Evolutionary conservation across 2,329 filamentous ascomycete species (phyloP).

Genomic region (Colletotrichum sp.): DNA sequence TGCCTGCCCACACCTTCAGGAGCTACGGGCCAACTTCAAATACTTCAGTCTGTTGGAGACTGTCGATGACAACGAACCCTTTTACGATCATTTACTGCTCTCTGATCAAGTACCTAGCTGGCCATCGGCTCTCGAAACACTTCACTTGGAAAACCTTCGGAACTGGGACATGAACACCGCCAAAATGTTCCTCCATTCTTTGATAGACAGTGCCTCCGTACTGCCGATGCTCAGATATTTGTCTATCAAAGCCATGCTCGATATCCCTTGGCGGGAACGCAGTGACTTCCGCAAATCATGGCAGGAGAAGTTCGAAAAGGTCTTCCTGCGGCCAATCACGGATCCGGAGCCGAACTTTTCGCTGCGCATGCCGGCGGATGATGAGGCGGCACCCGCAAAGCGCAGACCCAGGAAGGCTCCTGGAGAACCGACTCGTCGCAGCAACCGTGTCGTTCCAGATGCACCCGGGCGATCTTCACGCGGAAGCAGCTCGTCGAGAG

Average conservation of each 20-base stretch:
- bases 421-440: slow-evolving; percentile 38
- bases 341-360: slow-evolving; percentile 40
- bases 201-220: slow-evolving; percentile 72
- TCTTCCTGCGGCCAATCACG: slow-evolving; percentile 62
- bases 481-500: slow-evolving; percentile 30
- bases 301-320: slow-evolving; percentile 70
- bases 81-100: slow-evolving; percentile 73
- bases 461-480: slow-evolving; percentile 28
- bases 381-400: background rate
- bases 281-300: slow-evolving; percentile 81
- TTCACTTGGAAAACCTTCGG: slow-evolving; percentile 80
- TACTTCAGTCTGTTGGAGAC: slow-evolving; percentile 75
- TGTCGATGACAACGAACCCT: slow-evolving; percentile 75
- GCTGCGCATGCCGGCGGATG: slow-evolving; percentile 15
- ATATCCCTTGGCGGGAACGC: slow-evolving; percentile 82
- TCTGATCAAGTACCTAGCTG: slow-evolving; percentile 74
- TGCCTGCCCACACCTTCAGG: slow-evolving; percentile 73
- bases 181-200: slow-evolving; percentile 78
- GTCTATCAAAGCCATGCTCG: slow-evolving; percentile 77
- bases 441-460: slow-evolving; percentile 37
- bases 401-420: slow-evolving; percentile 3
- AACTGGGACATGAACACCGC: slow-evolving; percentile 74
- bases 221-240: slow-evolving; percentile 73
- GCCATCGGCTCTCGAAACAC: slow-evolving; percentile 72
- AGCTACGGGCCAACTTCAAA: slow-evolving; percentile 77